Conservation (phyloP, 768 basidiomycete genomes). For the Boletus rex-veris region DNA sequence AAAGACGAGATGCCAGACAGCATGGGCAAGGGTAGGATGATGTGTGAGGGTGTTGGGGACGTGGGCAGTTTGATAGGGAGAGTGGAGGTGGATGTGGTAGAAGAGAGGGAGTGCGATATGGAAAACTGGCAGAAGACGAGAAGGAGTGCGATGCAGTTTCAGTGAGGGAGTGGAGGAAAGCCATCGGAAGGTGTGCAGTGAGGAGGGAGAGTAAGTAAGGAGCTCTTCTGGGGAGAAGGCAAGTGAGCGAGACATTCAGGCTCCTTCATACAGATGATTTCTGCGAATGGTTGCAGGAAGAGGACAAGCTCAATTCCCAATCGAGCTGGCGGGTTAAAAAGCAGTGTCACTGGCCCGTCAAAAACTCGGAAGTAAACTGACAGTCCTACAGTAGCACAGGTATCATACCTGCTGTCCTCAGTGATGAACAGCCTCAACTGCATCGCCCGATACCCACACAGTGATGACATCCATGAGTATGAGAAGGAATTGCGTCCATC, state of each 20-base stretch:
- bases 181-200: conserved; percentile 21
- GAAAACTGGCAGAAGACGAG: conserved; percentile 49
- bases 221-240: conserved; percentile 41
- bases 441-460: no score
- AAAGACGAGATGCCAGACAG: conserved; percentile 42
- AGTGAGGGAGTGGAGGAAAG: conserved; percentile 12
- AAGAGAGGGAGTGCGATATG: conserved; percentile 57
- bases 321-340: neutral
- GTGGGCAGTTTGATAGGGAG: conserved; percentile 36
- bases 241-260: conserved; percentile 22
- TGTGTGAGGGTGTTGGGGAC: conserved; percentile 37
- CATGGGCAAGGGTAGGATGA: conserved; percentile 36
- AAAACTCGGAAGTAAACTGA: no score
- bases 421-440: no score
- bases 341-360: no score
- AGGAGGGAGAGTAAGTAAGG: conserved; percentile 38
- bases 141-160: conserved; percentile 39
- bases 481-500: no score
- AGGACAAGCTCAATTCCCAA: neutral
- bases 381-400: no score
- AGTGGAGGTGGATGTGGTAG: conserved; percentile 50
- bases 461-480: no score
- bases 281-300: no score
- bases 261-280: neutral
- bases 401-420: no score